Percentiles rank a stretch among this genome's conserved stretches.
Conservation (phyloP, 202 grass and related monocot species). For the Schoenoplectus triqueter region DNA sequence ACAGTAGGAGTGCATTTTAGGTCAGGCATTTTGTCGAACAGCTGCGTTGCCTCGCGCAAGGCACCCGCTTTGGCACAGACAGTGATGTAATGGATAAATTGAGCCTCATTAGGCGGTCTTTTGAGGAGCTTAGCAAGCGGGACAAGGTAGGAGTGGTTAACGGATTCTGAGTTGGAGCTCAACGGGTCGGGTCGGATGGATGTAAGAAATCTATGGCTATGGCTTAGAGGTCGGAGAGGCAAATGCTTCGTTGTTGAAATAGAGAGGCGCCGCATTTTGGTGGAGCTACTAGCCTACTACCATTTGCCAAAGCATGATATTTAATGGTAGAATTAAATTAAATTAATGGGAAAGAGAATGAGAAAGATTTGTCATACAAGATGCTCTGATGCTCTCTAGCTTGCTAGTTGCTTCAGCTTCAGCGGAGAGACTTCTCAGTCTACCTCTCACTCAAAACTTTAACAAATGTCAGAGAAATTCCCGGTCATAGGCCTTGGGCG, state of each 20-base stretch:
- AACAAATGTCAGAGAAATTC: no score
- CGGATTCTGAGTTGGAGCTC: neutral
- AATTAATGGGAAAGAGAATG: no score
- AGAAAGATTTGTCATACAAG: no score
- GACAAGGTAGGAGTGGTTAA: neutral
- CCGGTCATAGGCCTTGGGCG: no score
- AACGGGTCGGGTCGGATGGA: neutral
- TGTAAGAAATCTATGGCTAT: neutral
- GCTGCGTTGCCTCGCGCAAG: conserved; percentile 36
- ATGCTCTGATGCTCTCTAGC: no score
- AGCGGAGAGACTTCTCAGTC: no score
- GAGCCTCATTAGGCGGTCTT: conserved; percentile 31
- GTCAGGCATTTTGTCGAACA: conserved; percentile 47
- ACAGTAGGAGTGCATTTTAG: conserved; percentile 30
- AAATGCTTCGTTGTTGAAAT: neutral
- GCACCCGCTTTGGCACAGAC: conserved; percentile 20
- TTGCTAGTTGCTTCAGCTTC: no score
- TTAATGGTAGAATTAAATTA: no score
- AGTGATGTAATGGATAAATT: conserved; percentile 37
- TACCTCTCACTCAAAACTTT: no score
- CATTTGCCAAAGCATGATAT: neutral
- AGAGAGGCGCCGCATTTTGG: neutral
- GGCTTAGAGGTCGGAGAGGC: neutral
- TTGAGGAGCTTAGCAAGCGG: conserved; percentile 24
- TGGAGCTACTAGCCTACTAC: neutral